These are phyloP conservation scores for Rosa multiflora DNA, from an alignment of 306 rosid genomes.

Conservation along the genomic window DNA sequence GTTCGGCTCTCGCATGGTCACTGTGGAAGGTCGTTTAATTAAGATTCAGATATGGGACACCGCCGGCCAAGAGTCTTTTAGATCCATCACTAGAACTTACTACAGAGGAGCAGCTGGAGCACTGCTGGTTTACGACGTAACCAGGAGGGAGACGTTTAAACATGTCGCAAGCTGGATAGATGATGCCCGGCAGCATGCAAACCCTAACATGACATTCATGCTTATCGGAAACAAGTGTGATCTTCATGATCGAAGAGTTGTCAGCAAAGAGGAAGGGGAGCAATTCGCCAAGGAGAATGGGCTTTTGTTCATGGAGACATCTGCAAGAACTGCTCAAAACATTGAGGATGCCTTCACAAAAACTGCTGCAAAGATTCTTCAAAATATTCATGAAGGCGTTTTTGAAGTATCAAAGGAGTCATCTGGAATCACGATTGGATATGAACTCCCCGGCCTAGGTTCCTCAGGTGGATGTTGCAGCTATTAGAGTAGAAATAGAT, in stretches of 20 bases:
- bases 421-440: neutral
- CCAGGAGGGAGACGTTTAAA: constrained; percentile 89
- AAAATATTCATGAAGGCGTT: neutral
- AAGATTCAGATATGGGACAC: constrained; percentile 99
- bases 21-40: constrained; percentile 65
- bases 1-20: constrained; percentile 90
- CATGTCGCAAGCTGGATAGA: constrained; percentile 85
- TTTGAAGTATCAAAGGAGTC: neutral
- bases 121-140: constrained; percentile 89
- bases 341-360: neutral
- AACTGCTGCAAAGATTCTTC: neutral
- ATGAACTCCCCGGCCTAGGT: neutral
- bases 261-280: constrained; percentile 93
- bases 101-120: constrained; percentile 96
- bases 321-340: neutral
- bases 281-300: constrained; percentile 10
- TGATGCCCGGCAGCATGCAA: constrained; percentile 93
- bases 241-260: constrained; percentile 78
- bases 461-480: neutral
- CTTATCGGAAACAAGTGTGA: constrained; percentile 88
- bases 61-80: constrained; percentile 95
- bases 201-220: constrained; percentile 88
- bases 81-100: constrained; percentile 90
- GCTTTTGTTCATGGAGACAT: neutral
- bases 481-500: neutral